Evolutionary conservation across 2,329 filamentous ascomycete genomes (phyloP), one percentile per base, ranked within the genome.

Genomic region (Mycosphaerella arachidis): DNA sequence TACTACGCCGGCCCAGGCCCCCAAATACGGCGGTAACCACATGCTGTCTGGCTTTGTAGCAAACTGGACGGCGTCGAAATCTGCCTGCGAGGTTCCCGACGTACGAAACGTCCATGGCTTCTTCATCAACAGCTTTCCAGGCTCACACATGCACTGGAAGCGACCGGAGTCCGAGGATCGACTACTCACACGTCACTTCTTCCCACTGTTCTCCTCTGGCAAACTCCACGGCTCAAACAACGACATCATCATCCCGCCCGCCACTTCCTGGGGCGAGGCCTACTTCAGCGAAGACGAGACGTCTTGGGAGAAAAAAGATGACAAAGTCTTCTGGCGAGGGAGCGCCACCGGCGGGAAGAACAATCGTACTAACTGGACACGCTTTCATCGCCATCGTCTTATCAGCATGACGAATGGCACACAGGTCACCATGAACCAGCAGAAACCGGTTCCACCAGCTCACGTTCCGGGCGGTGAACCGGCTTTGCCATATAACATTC

Each of bases 321-420:
- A 72, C 29, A 67, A 66, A 2, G 60, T 75, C 16, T 65, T 77
- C 6, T 81, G 79, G 79, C 73, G 78, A 50, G 79, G 79, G n/a
- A 70, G 66, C 7, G 77, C 76, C 7, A 74, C 74, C 1, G 78
- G 78, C 0, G 79, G 78, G 1, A 73, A 75, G 7, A 75, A 77
- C 59, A 70, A 68, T 16, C 63, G 67, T 29, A 68, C 78, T n/a
- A 90, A 85, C 66, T 91, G 87, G 87, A 81, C 78, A 10, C 81
- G 82, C 0, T 90, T 89, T 68, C 87, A 91, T 62, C 83, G 88
- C 3, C 88, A 90, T 68, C 85, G 88, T 1, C 88, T 91, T 67
- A 81, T 90, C 1, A 79, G 84, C 50, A 87, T 90, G 84, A 82
- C 86, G 67, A 90, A 91, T 66, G 82, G 77, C 12, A 87, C 85